Evolutionary conservation across 495 filamentous ascomycete species (phyloP), one percentile per base, ranked within the genome.

Genomic region (Aspergillus bridgeri): DNA sequence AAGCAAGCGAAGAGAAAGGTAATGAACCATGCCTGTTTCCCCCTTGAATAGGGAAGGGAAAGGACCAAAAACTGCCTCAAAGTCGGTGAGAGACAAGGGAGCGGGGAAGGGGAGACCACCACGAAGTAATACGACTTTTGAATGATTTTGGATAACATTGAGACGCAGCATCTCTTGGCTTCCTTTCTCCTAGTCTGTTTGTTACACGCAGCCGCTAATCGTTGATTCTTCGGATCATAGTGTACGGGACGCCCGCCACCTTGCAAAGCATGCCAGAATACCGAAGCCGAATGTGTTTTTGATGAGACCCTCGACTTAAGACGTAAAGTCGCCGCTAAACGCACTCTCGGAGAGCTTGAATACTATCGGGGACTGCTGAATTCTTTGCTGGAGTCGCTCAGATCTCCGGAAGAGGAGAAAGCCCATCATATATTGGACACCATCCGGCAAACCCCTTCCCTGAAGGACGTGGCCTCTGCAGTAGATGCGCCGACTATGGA

Each of bases 1-100:
- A 78, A 76, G 38, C 64, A 70, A 33, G 71, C 73, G 19, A 78
- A 76, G 58, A 67, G 74, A 61, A 78, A 78, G 69, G 75, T 73
- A 61, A 57, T 21, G 3, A 4, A 20, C 17, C 29, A n/a, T 9
- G 2, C 18, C 7, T 13, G 3, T 4, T 13, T 53, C 23, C 2
- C 11, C 11, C 19, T 21, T 20, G 18, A 7, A 6, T 6, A 6
- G 5, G 43, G 5, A 33, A 33, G 13, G 5, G 2, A 11, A 33
- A 9, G 29, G 6, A 33, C 29, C 29, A 9, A 11, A 11, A 33
- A 7, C 13, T 33, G 29, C 29, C 29, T 2, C 8, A 11, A 11
- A n/a, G 6, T 9, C 7, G 29, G 29, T 33, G 29, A 9, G 29
- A 11, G 29, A 33, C 13, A 11, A 7, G 7, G 25, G 25, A 27